Base-by-base conservation (phyloP, 2,329 filamentous ascomycete species). In the Trichoderma aggressivum region DNA sequence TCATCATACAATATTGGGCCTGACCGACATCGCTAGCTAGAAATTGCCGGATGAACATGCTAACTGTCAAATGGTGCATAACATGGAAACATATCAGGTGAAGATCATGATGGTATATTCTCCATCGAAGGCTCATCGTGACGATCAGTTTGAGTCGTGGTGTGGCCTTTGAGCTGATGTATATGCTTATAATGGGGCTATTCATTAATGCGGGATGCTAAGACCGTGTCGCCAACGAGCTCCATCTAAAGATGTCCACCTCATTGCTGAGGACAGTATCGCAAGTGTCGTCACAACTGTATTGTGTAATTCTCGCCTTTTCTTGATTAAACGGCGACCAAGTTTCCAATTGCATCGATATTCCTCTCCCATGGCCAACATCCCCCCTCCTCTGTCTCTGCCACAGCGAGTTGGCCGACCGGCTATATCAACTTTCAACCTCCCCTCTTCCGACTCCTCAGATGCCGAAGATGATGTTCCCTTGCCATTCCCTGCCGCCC, bases 401-500 rank as follows among this genome's bases (percentile, higher is more conserved):
- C 77, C 64, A 75, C 75, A 65, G 76, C 70, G 75, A 34, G 74
- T 75, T 18, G 58, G 72, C 32, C 66, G 66, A 16, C 74, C 74
- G 4, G 70, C 75, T 28, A 79, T 79, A 3, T 74, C 80, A 10
- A 76, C 79, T 72, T 85, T 85, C 79, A 80, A 82, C 67, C 80
- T 86, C 5, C 79, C 81, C 26, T 82, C 80, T n/a, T 82, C 82
- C 47, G 80, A 80, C 16, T 81, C 80, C 4, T 78, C 78, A 66
- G 78, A 78, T 56, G 74, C 75, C 71, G 84, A 89, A 76, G 89
- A 92, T 76, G 89, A 91, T 76, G 86, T 89, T 76, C 90, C 90
- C 24, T 89, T 98, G 6, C 96, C 96, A 14, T 98, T 97, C 82
- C 96, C 96, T 1, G 87, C 90, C 50, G 94, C 94, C 4, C 89